Percentiles rank a stretch among this genome's conserved stretches.
Conservation (phyloP, 2,329 filamentous ascomycete genomes). For the Nannizziopsis barbatae region DNA sequence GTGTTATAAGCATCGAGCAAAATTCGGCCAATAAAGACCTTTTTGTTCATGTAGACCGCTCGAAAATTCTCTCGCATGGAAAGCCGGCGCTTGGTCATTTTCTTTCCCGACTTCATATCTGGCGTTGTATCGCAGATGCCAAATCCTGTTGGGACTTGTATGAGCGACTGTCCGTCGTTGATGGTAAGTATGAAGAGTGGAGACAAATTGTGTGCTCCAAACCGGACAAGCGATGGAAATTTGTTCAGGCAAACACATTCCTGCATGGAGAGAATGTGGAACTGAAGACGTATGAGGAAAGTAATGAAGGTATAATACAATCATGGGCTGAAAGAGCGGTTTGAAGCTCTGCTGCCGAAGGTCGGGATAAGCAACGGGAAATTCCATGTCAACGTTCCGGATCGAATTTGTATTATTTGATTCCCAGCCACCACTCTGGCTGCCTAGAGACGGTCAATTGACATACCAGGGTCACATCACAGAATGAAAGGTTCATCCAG, state of each 20-base stretch:
- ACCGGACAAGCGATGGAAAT: conserved; percentile 49
- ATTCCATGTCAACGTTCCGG: no score
- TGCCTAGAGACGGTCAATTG: no score
- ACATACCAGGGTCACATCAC: no score
- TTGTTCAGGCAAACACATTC: conserved; percentile 53
- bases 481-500: no score
- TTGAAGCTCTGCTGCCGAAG: conserved; percentile 3
- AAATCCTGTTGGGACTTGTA: conserved; percentile 45
- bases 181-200: conserved; percentile 43
- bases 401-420: no score
- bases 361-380: no score
- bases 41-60: conserved; percentile 46
- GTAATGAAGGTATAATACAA: conserved; percentile 43
- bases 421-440: no score
- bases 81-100: conserved; percentile 49
- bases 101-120: conserved; percentile 50
- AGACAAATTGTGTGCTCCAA: conserved; percentile 46
- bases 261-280: conserved; percentile 32
- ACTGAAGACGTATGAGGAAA: conserved; percentile 49
- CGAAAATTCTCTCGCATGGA: conserved; percentile 46
- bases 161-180: conserved; percentile 47
- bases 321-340: conserved; percentile 36
- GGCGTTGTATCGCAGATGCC: conserved; percentile 51
- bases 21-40: conserved; percentile 38
- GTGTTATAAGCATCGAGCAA: conserved; percentile 43